A percentile compares a stretch with the other conserved stretches of the same genome.
Evolutionary conservation across 1,139 yeast genomes (phyloP).

Genomic region (Yamadazyma taylorii): DNA sequence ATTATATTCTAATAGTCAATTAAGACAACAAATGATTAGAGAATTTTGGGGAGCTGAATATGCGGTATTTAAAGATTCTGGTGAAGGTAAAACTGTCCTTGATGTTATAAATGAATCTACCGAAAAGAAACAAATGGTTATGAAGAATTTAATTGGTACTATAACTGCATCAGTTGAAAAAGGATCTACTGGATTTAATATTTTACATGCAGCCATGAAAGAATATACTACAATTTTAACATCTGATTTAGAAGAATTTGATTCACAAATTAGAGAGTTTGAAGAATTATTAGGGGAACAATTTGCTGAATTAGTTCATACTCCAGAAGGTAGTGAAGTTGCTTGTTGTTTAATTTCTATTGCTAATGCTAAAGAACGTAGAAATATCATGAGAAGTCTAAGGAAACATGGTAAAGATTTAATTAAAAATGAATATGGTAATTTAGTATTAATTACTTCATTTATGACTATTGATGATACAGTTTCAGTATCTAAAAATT

Average conservation of each 20-base stretch:
- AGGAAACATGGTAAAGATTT: slow-evolving; percentile 73
- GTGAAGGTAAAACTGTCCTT: slow-evolving; percentile 59
- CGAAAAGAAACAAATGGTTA: slow-evolving; percentile 80
- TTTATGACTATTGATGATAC: slow-evolving; percentile 94
- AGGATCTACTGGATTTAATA: slow-evolving; percentile 95
- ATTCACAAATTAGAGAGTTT: slow-evolving; percentile 73
- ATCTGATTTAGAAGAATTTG: slow-evolving; percentile 41
- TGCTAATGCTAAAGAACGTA: slow-evolving; percentile 93
- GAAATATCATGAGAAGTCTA: slow-evolving; percentile 66
- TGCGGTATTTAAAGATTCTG: slow-evolving; percentile 83
- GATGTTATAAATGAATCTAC: slow-evolving; percentile 69
- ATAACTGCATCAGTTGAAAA: slow-evolving; percentile 90
- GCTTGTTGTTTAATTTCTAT: slow-evolving; percentile 77
- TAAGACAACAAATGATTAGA: slow-evolving; percentile 85
- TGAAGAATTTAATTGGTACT: slow-evolving; percentile 77
- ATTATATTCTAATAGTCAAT: slow-evolving; percentile 80
- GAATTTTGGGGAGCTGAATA: slow-evolving; percentile 98
- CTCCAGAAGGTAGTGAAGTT: slow-evolving; percentile 90
- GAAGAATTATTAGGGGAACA: slow-evolving; percentile 84
- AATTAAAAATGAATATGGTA: slow-evolving; percentile 84
- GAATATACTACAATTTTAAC: slow-evolving; percentile 77
- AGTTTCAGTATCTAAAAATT: slow-evolving; percentile 73
- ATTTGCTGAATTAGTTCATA: slow-evolving; percentile 92
- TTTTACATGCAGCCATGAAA: slow-evolving; percentile 93
- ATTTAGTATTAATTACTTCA: slow-evolving; percentile 72